Evolutionary conservation across 345 rosid genomes (phyloP), one percentile per base, ranked within the genome.

Genomic region (Eucalyptus curtisii): DNA sequence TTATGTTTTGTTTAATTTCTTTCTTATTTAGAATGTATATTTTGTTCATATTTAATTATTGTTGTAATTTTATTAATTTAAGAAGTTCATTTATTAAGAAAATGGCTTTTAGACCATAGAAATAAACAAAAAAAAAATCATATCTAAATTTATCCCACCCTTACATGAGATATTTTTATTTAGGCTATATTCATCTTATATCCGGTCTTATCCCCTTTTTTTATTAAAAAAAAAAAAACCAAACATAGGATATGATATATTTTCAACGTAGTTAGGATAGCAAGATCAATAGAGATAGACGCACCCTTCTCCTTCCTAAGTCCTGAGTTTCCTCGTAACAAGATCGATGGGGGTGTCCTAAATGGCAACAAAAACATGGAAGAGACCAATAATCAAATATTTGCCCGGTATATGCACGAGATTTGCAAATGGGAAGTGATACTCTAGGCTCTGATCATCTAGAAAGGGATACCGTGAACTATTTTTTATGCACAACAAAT

Each of bases 151-250:
- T 55, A 55, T 55, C 61, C 19, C 30, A 55, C 30, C 61, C 30
- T 5, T 55, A 55, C 61, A 55, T 55, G 30, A 20, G 12, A 55
- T 55, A 55, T 55, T 10, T 52, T 55, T 8, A 24, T 57, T 25
- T 12, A 57, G n/a, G 64, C n/a, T 57, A 57, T 10, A 57, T 25
- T 8, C 64, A 57, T 57, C 27, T 25, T 25, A 57, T 57, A 25
- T 25, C 11, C 7, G 3, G n/a, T 12, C 14, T 25, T 57, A 57
- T 25, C n/a, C 64, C 13, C 5, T 57, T 57, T 57, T 57, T 49
- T 50, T 2, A 2, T 16, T 49, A 14, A 5, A 16, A 2, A 12
- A 2, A 55, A 24, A 57, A 6, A 1, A 11, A 4, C 14, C 64
- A 59, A 59, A 27, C 14, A 59, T 25, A 59, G 6, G 7, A 59